Conservation (phyloP, 345 rosid genomes). For the Hibiscus tridactylites region DNA sequence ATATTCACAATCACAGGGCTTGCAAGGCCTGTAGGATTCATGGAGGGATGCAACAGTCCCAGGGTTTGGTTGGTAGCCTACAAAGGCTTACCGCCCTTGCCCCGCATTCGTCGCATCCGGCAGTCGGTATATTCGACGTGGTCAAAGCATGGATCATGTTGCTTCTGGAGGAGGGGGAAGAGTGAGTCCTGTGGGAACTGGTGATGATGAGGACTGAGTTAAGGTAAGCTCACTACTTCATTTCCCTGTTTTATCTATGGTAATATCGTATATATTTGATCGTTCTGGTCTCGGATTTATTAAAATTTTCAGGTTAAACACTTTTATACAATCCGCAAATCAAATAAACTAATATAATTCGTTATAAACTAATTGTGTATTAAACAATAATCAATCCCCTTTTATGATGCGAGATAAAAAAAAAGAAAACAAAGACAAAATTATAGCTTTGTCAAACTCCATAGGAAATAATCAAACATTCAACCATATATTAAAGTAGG, state of each 20-base stretch:
- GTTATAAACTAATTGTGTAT: no score
- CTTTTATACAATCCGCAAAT: neutral
- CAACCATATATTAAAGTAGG: no score
- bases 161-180: neutral
- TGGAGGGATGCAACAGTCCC: constrained; percentile 96
- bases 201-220: constrained; percentile 14
- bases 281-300: no score
- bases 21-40: constrained; percentile 85
- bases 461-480: no score
- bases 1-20: constrained; percentile 55
- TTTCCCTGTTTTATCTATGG: neutral
- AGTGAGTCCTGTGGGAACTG: neutral
- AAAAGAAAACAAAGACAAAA: no score
- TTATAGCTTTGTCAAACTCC: no score
- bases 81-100: constrained; percentile 92
- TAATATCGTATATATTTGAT: no score
- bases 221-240: constrained; percentile 17
- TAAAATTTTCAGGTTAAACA: no score
- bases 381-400: no score
- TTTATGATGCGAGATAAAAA: no score
- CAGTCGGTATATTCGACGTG: constrained; percentile 63
- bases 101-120: constrained; percentile 84
- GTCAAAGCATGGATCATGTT: constrained; percentile 27
- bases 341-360: no score
- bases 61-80: constrained; percentile 99